Evolutionary conservation across 257 asterid species (phyloP).

Genomic region (Ballota nigra): DNA sequence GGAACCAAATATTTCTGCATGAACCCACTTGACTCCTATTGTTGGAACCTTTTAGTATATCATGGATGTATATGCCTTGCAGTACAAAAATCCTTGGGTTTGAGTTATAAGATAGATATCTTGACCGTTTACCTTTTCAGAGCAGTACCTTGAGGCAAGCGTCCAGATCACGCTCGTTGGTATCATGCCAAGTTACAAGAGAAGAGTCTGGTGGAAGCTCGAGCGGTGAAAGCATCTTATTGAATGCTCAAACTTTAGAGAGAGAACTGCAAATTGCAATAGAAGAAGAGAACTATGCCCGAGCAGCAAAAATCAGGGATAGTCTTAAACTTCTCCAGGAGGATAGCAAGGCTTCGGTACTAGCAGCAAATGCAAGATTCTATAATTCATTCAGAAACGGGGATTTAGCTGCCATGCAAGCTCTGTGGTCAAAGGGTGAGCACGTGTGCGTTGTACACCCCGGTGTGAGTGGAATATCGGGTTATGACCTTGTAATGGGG

Average conservation of each 20-base stretch:
- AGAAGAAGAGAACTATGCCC: slow-evolving; percentile 75
- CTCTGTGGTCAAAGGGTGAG: slow-evolving; percentile 80
- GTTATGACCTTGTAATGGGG: slow-evolving; percentile 94
- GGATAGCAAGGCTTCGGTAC: slow-evolving; percentile 75
- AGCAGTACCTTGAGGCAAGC: slow-evolving; percentile 47
- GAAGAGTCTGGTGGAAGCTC: slow-evolving; percentile 74
- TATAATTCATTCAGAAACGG: slow-evolving; percentile 82
- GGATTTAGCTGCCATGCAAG: slow-evolving; percentile 78
- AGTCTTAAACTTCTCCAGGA: slow-evolving; percentile 80
- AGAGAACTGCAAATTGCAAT: slow-evolving; percentile 73
- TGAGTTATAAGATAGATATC: slow-evolving; percentile 18
- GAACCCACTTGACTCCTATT: background rate
- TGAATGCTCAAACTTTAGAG: slow-evolving; percentile 66
- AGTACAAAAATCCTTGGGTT: no score
- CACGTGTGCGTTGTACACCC: slow-evolving; percentile 93
- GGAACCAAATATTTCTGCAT: background rate
- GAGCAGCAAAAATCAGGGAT: slow-evolving; percentile 91
- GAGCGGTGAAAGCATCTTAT: slow-evolving; percentile 82
- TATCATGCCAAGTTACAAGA: slow-evolving; percentile 53
- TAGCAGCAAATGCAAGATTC: slow-evolving; percentile 82
- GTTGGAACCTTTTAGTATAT: no score
- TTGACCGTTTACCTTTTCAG: slow-evolving; percentile 44
- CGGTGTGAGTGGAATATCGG: slow-evolving; percentile 93
- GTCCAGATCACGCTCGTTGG: slow-evolving; percentile 38
- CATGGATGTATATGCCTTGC: no score